These are phyloP conservation scores for Jimgerdemannia lactiflua DNA, from an alignment of 192 early-diverging fungal species.

Conservation along the genomic window DNA sequence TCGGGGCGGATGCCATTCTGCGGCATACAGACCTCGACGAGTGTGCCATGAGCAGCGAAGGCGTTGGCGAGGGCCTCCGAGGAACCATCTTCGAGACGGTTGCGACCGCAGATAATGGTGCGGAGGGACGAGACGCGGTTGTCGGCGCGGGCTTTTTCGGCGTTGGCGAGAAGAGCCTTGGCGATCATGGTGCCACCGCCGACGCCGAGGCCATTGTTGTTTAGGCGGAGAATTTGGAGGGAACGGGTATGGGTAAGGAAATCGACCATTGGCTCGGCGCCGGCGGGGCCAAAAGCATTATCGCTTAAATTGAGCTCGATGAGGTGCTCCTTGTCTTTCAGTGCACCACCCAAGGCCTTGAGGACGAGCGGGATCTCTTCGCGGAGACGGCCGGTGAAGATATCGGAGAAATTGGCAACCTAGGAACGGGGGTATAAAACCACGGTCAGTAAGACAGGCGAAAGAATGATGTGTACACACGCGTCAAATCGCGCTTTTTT, in stretches of 20 bases:
- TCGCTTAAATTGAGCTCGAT: constrained; percentile 86
- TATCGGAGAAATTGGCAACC: constrained; percentile 86
- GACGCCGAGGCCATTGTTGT: constrained; percentile 97
- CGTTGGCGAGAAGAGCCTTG: constrained; percentile 74
- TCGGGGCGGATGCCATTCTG: constrained; percentile 98
- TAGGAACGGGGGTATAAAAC: constrained; percentile 22
- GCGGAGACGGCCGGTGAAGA: constrained; percentile 91
- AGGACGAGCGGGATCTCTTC: constrained; percentile 86
- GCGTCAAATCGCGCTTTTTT: constrained; percentile 1
- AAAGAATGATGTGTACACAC: constrained; percentile 3
- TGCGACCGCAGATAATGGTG: constrained; percentile 87
- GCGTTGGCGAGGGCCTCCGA: constrained; percentile 74
- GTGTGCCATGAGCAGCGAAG: constrained; percentile 70
- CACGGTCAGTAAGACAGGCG: not conserved
- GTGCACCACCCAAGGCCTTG: constrained; percentile 78
- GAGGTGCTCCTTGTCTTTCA: constrained; percentile 75
- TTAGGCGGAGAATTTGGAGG: constrained; percentile 83
- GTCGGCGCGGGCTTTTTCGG: constrained; percentile 64
- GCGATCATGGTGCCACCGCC: constrained; percentile 87
- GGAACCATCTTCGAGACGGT: constrained; percentile 89
- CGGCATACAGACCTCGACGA: constrained; percentile 87
- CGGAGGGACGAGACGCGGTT: constrained; percentile 65
- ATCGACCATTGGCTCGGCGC: constrained; percentile 82
- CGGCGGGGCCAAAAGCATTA: constrained; percentile 98
- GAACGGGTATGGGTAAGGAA: constrained; percentile 81